Base-by-base conservation (phyloP, 2,329 filamentous ascomycete species). In the Sclerotinia nivalis region DNA sequence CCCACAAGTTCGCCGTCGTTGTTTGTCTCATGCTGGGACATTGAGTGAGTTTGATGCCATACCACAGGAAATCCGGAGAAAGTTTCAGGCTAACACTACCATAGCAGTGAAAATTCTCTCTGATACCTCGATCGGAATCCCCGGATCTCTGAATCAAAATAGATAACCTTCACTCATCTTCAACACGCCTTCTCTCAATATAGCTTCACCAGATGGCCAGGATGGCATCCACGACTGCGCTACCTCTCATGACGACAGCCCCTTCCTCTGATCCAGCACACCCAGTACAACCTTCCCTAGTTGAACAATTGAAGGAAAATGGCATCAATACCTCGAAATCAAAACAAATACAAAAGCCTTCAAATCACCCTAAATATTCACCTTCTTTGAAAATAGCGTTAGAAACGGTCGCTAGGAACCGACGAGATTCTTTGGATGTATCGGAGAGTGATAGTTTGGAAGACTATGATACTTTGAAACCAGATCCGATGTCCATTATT, bases 401-500 rank as follows among this genome's bases (percentile, higher is more conserved):
- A 22, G 73, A 75, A 55, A 71, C 70, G 12, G 71, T 66, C 22
- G 61, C 64, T 7, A 61, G 47, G 45, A 60, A 52, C 22, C 49
- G 70, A 25, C 56, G 70, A 59, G 69, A 65, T 49, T 71, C 69
- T 25, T 68, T 71, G 28, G 72, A 74, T 31, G 71, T 60, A 9
- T 65, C 71, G 13, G 76, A 77, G 50, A 76, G 62, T 58, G 69
- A 72, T 22, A 77, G 76, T 34, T 75, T 78, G 67, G 77, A 78
- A 67, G 76, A 78, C 58, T 78, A 78, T 55, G 77, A 78, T 71
- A 66, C 74, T 9, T 47, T 78, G 22, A 74, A 66, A 54, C 75
- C 72, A 56, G 75, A 78, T 64, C 75, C 74, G 2, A 70, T 60
- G 43, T 70, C 75, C 31, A 72, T 78, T 7, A 68, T 76, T 71